Percentiles rank a stretch among this genome's conserved stretches.
phyloP scores from a whole-genome alignment of 805 yeast species.

The Nakazawaea pomicola region DNA sequence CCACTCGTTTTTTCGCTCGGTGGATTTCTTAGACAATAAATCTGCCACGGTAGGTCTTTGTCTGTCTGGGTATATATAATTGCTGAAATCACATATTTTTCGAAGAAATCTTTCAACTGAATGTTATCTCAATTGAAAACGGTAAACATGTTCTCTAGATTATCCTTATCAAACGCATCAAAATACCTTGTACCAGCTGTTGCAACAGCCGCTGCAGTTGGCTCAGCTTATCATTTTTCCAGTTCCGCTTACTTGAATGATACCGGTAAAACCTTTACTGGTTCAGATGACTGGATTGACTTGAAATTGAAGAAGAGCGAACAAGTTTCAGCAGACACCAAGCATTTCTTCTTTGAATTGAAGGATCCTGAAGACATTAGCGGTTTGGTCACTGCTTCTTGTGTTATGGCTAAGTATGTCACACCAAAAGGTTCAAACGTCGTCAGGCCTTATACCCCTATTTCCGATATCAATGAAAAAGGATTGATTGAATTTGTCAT shows the following conservation, averaged over 20 bases:
- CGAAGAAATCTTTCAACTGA: no score
- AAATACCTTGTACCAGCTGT: slow-evolving; percentile 22
- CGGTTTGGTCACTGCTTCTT: slow-evolving; percentile 78
- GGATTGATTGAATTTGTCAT: slow-evolving; percentile 79
- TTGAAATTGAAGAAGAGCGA: slow-evolving; percentile 46
- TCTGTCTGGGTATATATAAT: not conserved
- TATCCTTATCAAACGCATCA: not conserved
- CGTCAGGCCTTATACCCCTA: slow-evolving; percentile 87
- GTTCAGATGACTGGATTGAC: slow-evolving; percentile 69
- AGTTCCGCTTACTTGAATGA: slow-evolving; percentile 27
- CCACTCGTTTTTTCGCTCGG: no score
- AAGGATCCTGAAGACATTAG: slow-evolving; percentile 61
- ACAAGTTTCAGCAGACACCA: slow-evolving; percentile 58
- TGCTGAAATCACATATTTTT: not conserved
- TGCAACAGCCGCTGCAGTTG: slow-evolving; percentile 42
- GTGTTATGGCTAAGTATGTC: slow-evolving; percentile 73
- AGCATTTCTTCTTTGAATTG: slow-evolving; percentile 64
- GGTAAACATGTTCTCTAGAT: slow-evolving; percentile 9
- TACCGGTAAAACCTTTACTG: slow-evolving; percentile 45
- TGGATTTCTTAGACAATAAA: no score
- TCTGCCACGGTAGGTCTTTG: no score
- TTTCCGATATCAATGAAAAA: slow-evolving; percentile 58
- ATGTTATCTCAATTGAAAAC: not conserved
- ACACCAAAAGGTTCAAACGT: slow-evolving; percentile 84
- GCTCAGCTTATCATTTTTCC: slow-evolving; percentile 30